phyloP scores from a whole-genome alignment of 352 stramenopile genomes.

The Globisporangium echinulatum region DNA sequence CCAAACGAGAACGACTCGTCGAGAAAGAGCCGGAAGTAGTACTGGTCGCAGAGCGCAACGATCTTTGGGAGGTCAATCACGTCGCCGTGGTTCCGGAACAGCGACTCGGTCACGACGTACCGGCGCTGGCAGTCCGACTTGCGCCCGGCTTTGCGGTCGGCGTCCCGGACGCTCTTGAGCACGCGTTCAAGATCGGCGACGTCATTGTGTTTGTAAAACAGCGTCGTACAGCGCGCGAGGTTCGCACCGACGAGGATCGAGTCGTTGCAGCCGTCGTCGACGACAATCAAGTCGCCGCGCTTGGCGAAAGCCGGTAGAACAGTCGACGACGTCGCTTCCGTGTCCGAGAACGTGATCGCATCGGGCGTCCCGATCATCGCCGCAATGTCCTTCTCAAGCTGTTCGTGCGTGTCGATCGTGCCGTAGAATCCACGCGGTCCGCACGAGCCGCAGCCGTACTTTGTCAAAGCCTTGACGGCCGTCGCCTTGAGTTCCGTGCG shows the following conservation, averaged over 20 bases:
- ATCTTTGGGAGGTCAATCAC: conserved; percentile 93
- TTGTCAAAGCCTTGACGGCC: conserved; percentile 85
- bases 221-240: conserved; percentile 90
- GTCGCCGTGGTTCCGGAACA: conserved; percentile 97
- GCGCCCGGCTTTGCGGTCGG: conserved; percentile 85
- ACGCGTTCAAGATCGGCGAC: conserved; percentile 93
- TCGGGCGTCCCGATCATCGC: conserved; percentile 90
- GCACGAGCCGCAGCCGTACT: conserved; percentile 97
- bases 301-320: conserved; percentile 97
- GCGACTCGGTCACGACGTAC: conserved; percentile 96
- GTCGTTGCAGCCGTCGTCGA: conserved; percentile 96
- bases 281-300: conserved; percentile 94
- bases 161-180: conserved; percentile 78
- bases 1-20: conserved; percentile 93
- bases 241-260: conserved; percentile 91
- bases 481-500: conserved; percentile 85
- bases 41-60: conserved; percentile 88
- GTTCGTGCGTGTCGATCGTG: conserved; percentile 90
- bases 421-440: conserved; percentile 98
- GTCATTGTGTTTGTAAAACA: conserved; percentile 98
- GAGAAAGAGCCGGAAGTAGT: conserved; percentile 83
- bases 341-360: conserved; percentile 97
- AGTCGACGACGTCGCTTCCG: conserved; percentile 90
- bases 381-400: conserved; percentile 89
- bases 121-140: conserved; percentile 86